Evolutionary conservation across 345 rosid genomes (phyloP).

Genomic region (Eucalyptus leucophloia): DNA sequence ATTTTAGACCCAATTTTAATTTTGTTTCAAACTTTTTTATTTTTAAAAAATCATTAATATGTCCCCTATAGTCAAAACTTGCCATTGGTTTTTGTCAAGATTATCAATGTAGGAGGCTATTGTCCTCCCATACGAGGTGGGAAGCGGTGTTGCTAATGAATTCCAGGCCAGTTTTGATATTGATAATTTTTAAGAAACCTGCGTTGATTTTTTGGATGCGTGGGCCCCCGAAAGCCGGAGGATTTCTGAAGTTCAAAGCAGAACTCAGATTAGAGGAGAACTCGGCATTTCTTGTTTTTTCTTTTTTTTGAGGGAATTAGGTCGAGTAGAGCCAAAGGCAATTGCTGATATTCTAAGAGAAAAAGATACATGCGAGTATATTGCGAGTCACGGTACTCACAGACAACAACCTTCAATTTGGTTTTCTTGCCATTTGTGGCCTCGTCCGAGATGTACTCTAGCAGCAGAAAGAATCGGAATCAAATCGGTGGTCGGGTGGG

Average conservation of each 20-base stretch:
- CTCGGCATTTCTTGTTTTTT: no score
- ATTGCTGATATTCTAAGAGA: not conserved
- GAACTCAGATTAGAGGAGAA: not conserved
- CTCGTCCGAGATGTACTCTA: not conserved
- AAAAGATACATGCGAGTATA: not conserved
- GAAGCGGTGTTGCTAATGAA: not conserved
- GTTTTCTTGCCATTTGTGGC: not conserved
- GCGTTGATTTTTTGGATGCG: rapidly evolving
- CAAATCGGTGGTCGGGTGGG: not conserved
- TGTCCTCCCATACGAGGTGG: not conserved
- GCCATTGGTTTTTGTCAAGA: not conserved
- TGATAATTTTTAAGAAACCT: not conserved
- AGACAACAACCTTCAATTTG: not conserved
- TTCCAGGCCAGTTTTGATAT: rapidly evolving
- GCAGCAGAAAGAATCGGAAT: not conserved
- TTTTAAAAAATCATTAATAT: not conserved
- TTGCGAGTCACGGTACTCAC: not conserved
- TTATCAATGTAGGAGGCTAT: not conserved
- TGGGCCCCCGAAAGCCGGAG: not conserved
- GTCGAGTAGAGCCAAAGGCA: not conserved
- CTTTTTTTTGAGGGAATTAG: not conserved
- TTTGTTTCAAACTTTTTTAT: not conserved
- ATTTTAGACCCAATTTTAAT: not conserved
- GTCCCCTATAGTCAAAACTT: not conserved
- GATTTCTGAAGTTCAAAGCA: not conserved